phyloP scores from a whole-genome alignment of 192 early-diverging fungal genomes.

The Lunasporangiospora selenospora region DNA sequence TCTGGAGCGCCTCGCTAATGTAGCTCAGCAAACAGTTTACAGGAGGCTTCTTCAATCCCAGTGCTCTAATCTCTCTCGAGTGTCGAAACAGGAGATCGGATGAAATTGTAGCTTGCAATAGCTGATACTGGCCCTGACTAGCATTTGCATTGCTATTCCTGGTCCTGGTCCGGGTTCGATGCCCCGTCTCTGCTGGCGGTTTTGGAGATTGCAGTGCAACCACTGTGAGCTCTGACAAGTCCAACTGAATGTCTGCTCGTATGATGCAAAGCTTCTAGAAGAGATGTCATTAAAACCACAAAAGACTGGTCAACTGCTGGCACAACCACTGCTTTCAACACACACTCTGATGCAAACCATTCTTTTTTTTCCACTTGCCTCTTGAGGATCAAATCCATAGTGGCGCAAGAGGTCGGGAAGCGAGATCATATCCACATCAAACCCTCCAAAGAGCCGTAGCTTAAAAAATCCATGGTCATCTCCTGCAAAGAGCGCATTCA shows the following conservation, averaged over 20 bases:
- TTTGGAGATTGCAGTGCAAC: constrained; percentile 13
- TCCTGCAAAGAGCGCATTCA: constrained; percentile 24
- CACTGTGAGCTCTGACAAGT: constrained; percentile 22
- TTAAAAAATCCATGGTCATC: constrained; percentile 8
- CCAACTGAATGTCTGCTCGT: constrained; percentile 7
- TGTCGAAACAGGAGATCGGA: constrained; percentile 8
- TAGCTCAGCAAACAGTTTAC: constrained; percentile 16
- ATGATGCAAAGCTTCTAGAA: constrained; percentile 8
- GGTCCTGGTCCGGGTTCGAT: neutral
- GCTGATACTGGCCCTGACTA: neutral
- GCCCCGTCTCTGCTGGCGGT: neutral
- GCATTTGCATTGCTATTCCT: too few relatives aligned
- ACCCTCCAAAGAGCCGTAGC: constrained; percentile 22
- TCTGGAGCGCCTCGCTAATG: constrained; percentile 10
- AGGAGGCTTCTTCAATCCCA: constrained; percentile 17
- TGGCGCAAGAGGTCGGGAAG: constrained; percentile 1
- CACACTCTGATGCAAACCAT: too few relatives aligned
- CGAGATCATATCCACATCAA: constrained; percentile 16
- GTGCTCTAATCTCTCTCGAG: constrained; percentile 16
- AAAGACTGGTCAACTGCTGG: too few relatives aligned
- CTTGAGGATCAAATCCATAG: too few relatives aligned
- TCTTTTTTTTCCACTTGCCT: too few relatives aligned
- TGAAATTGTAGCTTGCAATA: constrained; percentile 14
- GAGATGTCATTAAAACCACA: too few relatives aligned
- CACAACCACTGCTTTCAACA: too few relatives aligned